Conservation (phyloP, 148 eudicot genomes). For the Talinum fruticosum region DNA sequence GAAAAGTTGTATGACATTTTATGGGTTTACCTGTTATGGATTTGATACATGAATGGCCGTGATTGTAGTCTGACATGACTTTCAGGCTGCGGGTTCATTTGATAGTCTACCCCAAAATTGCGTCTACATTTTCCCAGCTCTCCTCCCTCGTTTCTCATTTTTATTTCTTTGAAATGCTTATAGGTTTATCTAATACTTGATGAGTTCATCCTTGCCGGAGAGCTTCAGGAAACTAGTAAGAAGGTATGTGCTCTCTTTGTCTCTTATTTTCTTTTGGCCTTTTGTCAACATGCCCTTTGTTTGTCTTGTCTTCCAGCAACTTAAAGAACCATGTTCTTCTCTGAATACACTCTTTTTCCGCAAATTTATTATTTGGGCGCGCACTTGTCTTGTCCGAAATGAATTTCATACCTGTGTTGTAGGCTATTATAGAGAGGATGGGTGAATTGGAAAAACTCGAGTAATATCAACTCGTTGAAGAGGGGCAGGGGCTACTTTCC, state of each 20-base stretch:
- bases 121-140: not conserved
- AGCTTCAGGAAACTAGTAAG: conserved; percentile 89
- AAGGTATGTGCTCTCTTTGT: conserved; percentile 36
- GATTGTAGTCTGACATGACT: not conserved
- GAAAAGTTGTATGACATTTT: not conserved
- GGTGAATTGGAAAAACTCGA: conserved; percentile 86
- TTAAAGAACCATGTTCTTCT: not conserved
- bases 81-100: not conserved
- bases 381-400: conserved; percentile 6
- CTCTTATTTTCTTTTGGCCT: not conserved
- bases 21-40: too few relatives aligned
- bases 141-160: conserved; percentile 13
- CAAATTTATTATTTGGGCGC: not conserved
- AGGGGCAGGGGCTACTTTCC: not conserved
- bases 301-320: not conserved
- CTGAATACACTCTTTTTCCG: not conserved
- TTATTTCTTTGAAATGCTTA: not conserved
- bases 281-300: not conserved
- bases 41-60: not conserved
- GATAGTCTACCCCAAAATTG: not conserved
- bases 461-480: conserved; percentile 18
- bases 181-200: conserved; percentile 80
- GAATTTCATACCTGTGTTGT: not conserved
- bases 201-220: conserved; percentile 88
- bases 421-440: conserved; percentile 85